phyloP scores from a whole-genome alignment of 2,329 filamentous ascomycete genomes.

The Botryotinia convoluta region DNA sequence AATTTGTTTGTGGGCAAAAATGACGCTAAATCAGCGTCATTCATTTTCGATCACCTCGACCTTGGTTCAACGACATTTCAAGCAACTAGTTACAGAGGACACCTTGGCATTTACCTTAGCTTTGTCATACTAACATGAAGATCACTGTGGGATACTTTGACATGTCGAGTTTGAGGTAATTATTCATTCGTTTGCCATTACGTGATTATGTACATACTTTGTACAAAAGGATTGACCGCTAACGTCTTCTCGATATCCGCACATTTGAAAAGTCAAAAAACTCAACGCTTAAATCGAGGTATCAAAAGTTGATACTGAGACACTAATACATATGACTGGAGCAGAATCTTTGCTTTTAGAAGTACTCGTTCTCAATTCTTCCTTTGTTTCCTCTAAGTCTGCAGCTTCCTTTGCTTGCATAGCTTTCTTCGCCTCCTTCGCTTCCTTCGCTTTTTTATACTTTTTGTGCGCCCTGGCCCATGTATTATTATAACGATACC shows the following conservation, averaged over 20 bases:
- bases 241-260: background rate
- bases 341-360: background rate
- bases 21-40: background rate
- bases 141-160: background rate
- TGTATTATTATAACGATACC: background rate
- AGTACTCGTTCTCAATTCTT: background rate
- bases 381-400: background rate
- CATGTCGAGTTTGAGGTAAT: background rate
- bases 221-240: background rate
- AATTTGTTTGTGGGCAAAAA: background rate
- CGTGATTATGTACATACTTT: background rate
- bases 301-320: background rate
- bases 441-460: background rate
- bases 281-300: background rate
- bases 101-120: background rate
- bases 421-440: background rate
- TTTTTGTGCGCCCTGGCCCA: background rate
- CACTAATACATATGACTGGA: background rate
- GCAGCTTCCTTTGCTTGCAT: background rate
- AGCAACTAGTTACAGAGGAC: background rate
- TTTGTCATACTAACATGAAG: background rate
- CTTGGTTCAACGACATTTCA: background rate
- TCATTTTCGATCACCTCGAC: background rate
- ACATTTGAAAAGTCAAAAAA: background rate
- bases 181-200: background rate